Conservation (phyloP, 768 basidiomycete species). For the Psilocybe cubensis region DNA sequence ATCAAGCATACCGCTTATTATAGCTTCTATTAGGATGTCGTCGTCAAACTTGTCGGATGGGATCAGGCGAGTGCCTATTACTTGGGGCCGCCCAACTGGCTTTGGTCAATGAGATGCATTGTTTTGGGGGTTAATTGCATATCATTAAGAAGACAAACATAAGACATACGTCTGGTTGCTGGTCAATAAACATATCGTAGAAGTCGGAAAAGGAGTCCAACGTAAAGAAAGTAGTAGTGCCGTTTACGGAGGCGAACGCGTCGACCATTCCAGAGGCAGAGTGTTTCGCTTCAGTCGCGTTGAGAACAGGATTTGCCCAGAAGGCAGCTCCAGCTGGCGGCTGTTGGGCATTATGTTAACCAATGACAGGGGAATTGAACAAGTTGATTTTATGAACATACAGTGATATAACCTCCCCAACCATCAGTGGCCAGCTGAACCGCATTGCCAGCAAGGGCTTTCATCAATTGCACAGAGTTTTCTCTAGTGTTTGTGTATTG, state of each 20-base stretch:
- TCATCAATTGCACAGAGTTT: conserved; percentile 16
- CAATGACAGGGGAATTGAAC: not conserved
- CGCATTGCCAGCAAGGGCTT: conserved; percentile 17
- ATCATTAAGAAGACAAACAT: not conserved
- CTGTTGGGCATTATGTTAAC: not conserved
- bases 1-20: conserved; percentile 19
- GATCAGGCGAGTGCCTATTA: conserved; percentile 19
- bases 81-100: conserved; percentile 21
- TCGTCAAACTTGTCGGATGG: conserved; percentile 13
- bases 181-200: conserved; percentile 22
- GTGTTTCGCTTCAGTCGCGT: conserved; percentile 10
- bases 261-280: conserved; percentile 13
- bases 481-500: conserved; percentile 16
- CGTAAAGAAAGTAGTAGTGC: conserved; percentile 17
- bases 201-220: conserved; percentile 20
- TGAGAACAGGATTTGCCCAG: conserved; percentile 20
- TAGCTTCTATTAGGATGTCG: conserved; percentile 13
- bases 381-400: not conserved
- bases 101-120: not conserved
- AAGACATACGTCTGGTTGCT: conserved; percentile 20
- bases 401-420: conserved; percentile 26
- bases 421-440: conserved; percentile 20
- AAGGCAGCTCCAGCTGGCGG: conserved; percentile 14
- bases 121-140: not conserved
- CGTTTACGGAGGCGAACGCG: conserved; percentile 20